phyloP scores from a whole-genome alignment of 169 alveolate genomes.

The Plasmodium ovale region DNA sequence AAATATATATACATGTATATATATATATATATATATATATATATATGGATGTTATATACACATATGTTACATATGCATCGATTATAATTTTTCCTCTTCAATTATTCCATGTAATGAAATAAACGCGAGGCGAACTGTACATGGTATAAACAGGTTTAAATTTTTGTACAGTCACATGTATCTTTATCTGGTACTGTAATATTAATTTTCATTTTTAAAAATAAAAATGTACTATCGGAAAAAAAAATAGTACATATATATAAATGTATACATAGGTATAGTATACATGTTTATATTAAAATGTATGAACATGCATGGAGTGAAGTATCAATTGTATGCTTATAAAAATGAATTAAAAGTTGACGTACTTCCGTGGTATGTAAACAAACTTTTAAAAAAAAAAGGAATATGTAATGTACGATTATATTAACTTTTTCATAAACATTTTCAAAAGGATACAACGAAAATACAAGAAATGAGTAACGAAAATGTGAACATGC shows the following conservation, averaged over 20 bases:
- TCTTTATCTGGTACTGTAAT: neutral
- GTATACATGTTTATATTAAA: constrained; percentile 5
- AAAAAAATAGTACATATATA: constrained; percentile 9
- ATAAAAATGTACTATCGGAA: constrained; percentile 23
- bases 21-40: constrained; percentile 11
- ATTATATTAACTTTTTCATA: constrained; percentile 28
- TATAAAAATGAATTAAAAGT: constrained; percentile 26
- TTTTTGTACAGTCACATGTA: constrained; percentile 4
- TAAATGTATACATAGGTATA: constrained; percentile 5
- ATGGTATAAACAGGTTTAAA: constrained; percentile 10
- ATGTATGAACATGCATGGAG: neutral
- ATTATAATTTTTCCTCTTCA: constrained; percentile 23
- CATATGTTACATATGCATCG: constrained; percentile 6
- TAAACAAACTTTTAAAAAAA: constrained; percentile 34
- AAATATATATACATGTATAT: constrained; percentile 1
- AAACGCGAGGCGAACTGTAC: constrained; percentile 4
- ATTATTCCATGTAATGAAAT: constrained; percentile 31
- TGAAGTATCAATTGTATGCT: constrained; percentile 1
- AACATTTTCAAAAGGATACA: constrained; percentile 72
- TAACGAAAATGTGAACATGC: neutral
- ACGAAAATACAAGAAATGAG: constrained; percentile 30
- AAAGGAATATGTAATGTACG: constrained; percentile 1
- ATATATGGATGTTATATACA: constrained; percentile 6
- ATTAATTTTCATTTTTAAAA: constrained; percentile 69
- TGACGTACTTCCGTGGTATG: too few species aligned